phyloP scores from a whole-genome alignment of 352 stramenopile genomes.

The Globisporangium radiosum region DNA sequence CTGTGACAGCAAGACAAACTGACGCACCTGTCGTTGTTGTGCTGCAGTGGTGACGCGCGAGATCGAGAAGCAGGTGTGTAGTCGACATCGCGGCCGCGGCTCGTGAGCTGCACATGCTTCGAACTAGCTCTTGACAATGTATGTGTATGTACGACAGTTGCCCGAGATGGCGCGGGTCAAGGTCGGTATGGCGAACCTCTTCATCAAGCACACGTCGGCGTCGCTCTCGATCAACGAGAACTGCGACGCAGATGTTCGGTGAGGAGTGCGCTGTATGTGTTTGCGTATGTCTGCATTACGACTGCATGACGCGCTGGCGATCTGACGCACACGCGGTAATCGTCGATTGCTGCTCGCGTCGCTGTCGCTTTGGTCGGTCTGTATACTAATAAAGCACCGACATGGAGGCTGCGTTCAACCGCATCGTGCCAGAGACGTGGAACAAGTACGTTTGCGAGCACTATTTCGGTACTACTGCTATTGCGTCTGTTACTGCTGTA shows the following conservation, averaged over 20 bases:
- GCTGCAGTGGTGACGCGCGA: slow-evolving; percentile 71
- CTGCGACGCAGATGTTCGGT: slow-evolving; percentile 92
- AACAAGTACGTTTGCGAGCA: slow-evolving; percentile 41
- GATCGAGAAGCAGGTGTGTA: slow-evolving; percentile 70
- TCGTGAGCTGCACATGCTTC: neutral
- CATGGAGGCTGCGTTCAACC: slow-evolving; percentile 94
- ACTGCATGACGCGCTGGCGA: too few relatives aligned
- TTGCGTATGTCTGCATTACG: neutral
- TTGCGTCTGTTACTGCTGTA: too few relatives aligned
- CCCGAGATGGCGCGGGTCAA: slow-evolving; percentile 79
- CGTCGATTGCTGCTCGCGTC: neutral
- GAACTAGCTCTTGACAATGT: too few relatives aligned
- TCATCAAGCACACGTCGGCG: slow-evolving; percentile 95
- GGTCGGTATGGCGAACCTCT: slow-evolving; percentile 92
- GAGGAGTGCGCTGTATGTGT: neutral
- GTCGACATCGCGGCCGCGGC: neutral
- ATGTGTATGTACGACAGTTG: slow-evolving; percentile 17
- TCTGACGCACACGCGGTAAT: neutral
- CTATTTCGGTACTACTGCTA: too few relatives aligned
- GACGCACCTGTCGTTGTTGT: neutral
- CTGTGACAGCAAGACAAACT: too few relatives aligned
- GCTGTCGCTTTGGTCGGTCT: neutral
- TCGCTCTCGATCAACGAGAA: slow-evolving; percentile 96
- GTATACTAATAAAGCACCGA: slow-evolving; percentile 51
- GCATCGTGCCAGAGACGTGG: slow-evolving; percentile 87